These are phyloP conservation scores for Populus ilicifolia DNA, from an alignment of 345 rosid genomes.

Conservation along the genomic window DNA sequence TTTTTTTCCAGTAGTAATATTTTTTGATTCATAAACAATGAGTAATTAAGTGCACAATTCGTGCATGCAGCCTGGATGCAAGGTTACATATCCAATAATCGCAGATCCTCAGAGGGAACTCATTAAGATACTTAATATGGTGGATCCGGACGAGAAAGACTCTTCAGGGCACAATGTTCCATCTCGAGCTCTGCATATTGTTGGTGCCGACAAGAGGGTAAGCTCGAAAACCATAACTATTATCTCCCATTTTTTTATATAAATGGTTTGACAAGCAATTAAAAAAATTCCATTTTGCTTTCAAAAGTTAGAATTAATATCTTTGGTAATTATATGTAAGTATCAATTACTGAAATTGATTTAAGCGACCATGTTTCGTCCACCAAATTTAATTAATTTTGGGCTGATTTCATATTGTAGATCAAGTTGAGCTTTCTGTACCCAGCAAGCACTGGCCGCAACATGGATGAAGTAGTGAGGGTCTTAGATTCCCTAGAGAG, in stretches of 20 bases:
- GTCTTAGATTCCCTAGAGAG: slow-evolving; percentile 63
- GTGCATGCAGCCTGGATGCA: slow-evolving; percentile 46
- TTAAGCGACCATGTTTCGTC: not conserved
- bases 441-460: slow-evolving; percentile 66
- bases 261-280: no score
- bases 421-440: slow-evolving; percentile 74
- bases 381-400: not conserved
- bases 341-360: not conserved
- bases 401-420: slow-evolving; percentile 15
- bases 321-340: no score
- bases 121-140: slow-evolving; percentile 68
- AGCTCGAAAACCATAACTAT: not conserved
- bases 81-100: slow-evolving; percentile 63
- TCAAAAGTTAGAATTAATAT: no score
- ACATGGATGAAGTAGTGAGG: slow-evolving; percentile 73
- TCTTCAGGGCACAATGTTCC: slow-evolving; percentile 36
- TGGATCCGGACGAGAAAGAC: slow-evolving; percentile 64
- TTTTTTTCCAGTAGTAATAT: no score
- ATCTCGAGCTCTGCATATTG: slow-evolving; percentile 70
- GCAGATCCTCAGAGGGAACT: slow-evolving; percentile 63
- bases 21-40: no score
- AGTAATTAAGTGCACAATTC: not conserved
- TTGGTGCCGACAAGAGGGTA: slow-evolving; percentile 65
- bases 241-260: not conserved
- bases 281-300: no score